Evolutionary conservation across 1,139 yeast genomes (phyloP).

Genomic region (Pneumocystis oryctolagi): DNA sequence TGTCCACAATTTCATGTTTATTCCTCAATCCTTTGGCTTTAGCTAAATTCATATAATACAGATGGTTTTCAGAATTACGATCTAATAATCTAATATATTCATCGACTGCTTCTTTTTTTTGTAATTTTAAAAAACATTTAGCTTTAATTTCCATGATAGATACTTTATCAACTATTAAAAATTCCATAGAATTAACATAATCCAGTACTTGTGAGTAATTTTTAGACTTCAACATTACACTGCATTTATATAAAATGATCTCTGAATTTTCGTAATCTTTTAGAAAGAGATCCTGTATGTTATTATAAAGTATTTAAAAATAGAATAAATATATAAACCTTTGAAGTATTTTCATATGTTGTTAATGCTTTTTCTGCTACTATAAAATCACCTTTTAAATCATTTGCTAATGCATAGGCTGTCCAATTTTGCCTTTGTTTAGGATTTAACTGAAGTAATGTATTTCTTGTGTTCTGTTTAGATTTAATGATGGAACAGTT

Average conservation of each 20-base stretch:
- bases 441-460: conserved; percentile 57
- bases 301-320: conserved; percentile 3
- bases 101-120: conserved; percentile 47
- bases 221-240: conserved; percentile 48
- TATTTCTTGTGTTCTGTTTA: conserved; percentile 38
- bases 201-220: conserved; percentile 50
- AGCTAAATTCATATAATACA: conserved; percentile 55
- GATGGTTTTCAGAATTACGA: conserved; percentile 70
- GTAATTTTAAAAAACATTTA: conserved; percentile 36
- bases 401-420: conserved; percentile 72
- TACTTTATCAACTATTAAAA: conserved; percentile 46
- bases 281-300: background rate
- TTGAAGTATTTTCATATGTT: conserved; percentile 59
- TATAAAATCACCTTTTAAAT: conserved; percentile 49
- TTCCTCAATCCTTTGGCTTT: conserved; percentile 30
- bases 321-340: conserved; percentile 22
- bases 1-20: conserved; percentile 19
- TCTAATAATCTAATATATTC: conserved; percentile 56
- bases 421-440: conserved; percentile 92
- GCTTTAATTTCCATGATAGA: conserved; percentile 39
- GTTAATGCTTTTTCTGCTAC: conserved; percentile 58
- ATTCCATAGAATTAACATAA: conserved; percentile 38
- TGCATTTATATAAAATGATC: conserved; percentile 48
- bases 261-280: conserved; percentile 6
- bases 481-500: background rate